Percentiles rank a stretch among this genome's conserved stretches.
phyloP scores from a whole-genome alignment of 257 asterid genomes.

The Voacanga thouarsii region DNA sequence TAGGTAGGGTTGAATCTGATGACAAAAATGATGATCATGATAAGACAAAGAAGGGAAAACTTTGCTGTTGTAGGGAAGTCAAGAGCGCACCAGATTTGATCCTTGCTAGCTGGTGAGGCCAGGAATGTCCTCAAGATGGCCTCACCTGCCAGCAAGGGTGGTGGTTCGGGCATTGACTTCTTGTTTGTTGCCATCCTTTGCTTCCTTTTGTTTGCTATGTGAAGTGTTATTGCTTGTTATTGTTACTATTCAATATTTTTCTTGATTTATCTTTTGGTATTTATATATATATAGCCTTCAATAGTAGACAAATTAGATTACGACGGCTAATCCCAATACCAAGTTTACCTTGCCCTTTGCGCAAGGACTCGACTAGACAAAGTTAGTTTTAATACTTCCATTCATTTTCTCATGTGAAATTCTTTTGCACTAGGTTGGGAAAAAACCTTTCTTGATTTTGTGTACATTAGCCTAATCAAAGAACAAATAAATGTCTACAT shows the following conservation, averaged over 20 bases:
- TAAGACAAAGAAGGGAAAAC: neutral
- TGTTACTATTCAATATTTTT: neutral
- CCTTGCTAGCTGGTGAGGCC: conserved; percentile 50
- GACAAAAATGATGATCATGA: conserved; percentile 2
- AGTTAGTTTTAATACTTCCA: no score
- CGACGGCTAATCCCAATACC: no score
- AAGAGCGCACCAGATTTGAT: conserved; percentile 89
- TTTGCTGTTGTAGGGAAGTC: conserved; percentile 47
- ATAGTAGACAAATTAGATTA: neutral
- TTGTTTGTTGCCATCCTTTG: conserved; percentile 21
- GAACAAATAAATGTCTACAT: no score
- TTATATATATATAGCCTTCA: neutral
- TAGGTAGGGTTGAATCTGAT: conserved; percentile 18
- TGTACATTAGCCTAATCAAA: no score
- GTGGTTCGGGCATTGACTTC: conserved; percentile 99
- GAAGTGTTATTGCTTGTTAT: neutral
- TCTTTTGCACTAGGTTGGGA: no score
- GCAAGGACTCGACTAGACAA: no score
- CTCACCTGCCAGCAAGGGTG: conserved; percentile 48
- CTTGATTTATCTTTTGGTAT: neutral
- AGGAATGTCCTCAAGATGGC: conserved; percentile 4
- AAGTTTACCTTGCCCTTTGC: no score
- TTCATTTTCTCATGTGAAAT: no score
- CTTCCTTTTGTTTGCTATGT: conserved; percentile 1
- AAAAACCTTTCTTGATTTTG: no score